Conservation (phyloP, 352 stramenopile genomes). For the Pythium sukuiense region DNA sequence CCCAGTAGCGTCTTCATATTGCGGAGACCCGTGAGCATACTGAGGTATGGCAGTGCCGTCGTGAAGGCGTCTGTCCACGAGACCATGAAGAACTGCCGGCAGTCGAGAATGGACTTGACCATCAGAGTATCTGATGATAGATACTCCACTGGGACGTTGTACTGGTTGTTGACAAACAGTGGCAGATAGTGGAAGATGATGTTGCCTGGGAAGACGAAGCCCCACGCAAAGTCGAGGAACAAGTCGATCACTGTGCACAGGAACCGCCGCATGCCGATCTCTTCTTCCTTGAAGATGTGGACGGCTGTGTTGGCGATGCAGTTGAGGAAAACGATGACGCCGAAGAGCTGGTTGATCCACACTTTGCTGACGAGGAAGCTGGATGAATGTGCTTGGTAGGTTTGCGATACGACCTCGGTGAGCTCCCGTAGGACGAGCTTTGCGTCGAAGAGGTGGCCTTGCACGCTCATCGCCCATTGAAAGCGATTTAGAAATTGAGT, state of each 20-base stretch:
- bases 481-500: conserved; percentile 2
- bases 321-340: conserved; percentile 29
- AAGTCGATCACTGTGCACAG: conserved; percentile 28
- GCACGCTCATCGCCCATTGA: conserved; percentile 22
- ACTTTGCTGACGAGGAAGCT: conserved; percentile 30
- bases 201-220: conserved; percentile 31
- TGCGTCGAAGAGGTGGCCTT: conserved; percentile 27
- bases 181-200: conserved; percentile 30
- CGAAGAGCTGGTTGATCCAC: conserved; percentile 37
- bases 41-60: conserved; percentile 33
- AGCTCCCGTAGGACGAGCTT: conserved; percentile 29
- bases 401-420: conserved; percentile 30
- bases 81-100: conserved; percentile 36
- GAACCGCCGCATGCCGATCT: conserved; percentile 27
- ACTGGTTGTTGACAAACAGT: conserved; percentile 21
- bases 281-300: conserved; percentile 24
- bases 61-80: conserved; percentile 24
- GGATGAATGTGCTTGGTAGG: conserved; percentile 32
- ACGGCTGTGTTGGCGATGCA: conserved; percentile 21
- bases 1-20: conserved; percentile 35
- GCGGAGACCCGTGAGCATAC: conserved; percentile 28
- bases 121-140: conserved; percentile 24
- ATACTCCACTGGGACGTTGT: conserved; percentile 23
- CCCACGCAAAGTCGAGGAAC: conserved; percentile 32
- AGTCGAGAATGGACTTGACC: conserved; percentile 26